Conservation (phyloP, 495 filamentous ascomycete genomes). For the Chaetomium cochliodes region DNA sequence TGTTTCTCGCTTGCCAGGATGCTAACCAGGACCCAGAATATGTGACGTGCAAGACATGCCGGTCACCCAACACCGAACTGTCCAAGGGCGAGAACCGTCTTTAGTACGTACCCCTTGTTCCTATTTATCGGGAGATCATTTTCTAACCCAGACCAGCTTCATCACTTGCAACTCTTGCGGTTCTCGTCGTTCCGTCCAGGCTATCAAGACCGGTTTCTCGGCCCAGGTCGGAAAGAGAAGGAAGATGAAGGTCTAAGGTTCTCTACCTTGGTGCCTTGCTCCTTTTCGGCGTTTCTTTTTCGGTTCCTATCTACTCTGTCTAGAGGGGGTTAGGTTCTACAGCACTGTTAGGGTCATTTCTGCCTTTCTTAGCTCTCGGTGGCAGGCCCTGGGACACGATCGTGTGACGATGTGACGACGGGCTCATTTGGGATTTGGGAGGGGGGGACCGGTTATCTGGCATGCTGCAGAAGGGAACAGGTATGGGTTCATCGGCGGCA, state of each 20-base stretch:
- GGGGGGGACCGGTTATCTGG: slow-evolving; percentile 8
- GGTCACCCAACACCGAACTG: slow-evolving; percentile 89
- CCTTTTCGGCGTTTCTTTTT: not conserved
- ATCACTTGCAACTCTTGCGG: slow-evolving; percentile 69
- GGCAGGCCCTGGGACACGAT: slow-evolving; percentile 22
- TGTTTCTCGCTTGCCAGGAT: not conserved
- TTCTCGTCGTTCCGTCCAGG: slow-evolving; percentile 83
- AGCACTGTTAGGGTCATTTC: slow-evolving; percentile 6
- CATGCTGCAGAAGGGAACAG: slow-evolving; percentile 12
- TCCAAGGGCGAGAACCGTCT: slow-evolving; percentile 98
- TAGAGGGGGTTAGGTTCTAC: slow-evolving; percentile 2
- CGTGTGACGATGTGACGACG: slow-evolving; percentile 20
- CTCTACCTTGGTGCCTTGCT: not conserved
- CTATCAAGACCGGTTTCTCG: slow-evolving; percentile 99
- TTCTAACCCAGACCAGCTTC: slow-evolving; percentile 34
- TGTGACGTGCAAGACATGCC: slow-evolving; percentile 97
- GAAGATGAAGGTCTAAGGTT: slow-evolving; percentile 50
- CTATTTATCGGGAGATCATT: slow-evolving; percentile 62
- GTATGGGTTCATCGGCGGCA: slow-evolving; percentile 14
- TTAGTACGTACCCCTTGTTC: slow-evolving; percentile 28
- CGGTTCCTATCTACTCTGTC: slow-evolving; percentile 2
- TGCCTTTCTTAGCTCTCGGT: slow-evolving; percentile 12
- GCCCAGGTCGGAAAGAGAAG: slow-evolving; percentile 96
- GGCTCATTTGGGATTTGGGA: slow-evolving; percentile 11
- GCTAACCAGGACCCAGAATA: slow-evolving; percentile 65